Percentiles rank a stretch among this genome's conserved stretches.
Evolutionary conservation across 2,329 filamentous ascomycete genomes (phyloP).

Genomic region (Diaporthe vexans): DNA sequence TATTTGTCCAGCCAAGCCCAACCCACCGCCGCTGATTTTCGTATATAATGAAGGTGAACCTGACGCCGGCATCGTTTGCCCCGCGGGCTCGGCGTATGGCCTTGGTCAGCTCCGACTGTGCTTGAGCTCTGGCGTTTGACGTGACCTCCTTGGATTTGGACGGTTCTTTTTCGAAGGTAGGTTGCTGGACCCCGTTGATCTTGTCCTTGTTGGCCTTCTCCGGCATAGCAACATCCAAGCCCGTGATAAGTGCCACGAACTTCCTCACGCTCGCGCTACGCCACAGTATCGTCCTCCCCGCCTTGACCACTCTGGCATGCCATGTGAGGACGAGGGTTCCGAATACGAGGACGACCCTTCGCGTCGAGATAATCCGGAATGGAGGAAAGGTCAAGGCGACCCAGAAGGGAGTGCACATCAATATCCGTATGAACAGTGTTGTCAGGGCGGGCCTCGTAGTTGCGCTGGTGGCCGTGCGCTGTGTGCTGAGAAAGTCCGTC

Average conservation of each 20-base stretch:
- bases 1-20: conserved; percentile 94
- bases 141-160: conserved; percentile 60
- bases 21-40: conserved; percentile 98
- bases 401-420: conserved; percentile 92
- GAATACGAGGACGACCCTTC: conserved; percentile 84
- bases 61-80: conserved; percentile 81
- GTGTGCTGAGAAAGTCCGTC: conserved; percentile 93
- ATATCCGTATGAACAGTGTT: conserved; percentile 87
- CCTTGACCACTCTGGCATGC: conserved; percentile 89
- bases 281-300: conserved; percentile 91
- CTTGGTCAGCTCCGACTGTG: conserved; percentile 63
- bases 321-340: conserved; percentile 91
- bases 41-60: conserved; percentile 96
- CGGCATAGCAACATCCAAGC: conserved; percentile 74
- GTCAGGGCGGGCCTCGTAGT: conserved; percentile 92
- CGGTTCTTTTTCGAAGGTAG: conserved; percentile 27
- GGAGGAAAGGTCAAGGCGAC: conserved; percentile 85
- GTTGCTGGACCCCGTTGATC: conserved; percentile 48
- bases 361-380: conserved; percentile 86
- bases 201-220: conserved; percentile 43
- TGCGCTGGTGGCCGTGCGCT: conserved; percentile 89
- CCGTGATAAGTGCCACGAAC: conserved; percentile 80
- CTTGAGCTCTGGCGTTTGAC: conserved; percentile 47
- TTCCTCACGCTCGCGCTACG: conserved; percentile 82
- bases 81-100: conserved; percentile 57